Base-by-base conservation (phyloP, 495 filamentous ascomycete species). In the Penicillium atrosanguineum region DNA sequence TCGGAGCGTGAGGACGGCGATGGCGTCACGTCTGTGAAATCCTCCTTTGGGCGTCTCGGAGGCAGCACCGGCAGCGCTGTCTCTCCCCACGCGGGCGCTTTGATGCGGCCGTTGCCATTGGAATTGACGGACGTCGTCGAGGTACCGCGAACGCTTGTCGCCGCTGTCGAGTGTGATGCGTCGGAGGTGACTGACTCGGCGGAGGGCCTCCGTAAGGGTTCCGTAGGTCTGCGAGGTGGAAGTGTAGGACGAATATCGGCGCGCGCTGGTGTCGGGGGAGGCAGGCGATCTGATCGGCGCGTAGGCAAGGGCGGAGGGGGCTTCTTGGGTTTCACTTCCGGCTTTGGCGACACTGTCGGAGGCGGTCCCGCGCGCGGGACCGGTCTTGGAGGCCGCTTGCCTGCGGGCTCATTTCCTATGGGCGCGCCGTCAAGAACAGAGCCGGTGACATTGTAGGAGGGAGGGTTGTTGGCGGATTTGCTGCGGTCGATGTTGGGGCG, bases 271-370 rank as follows among this genome's bases (percentile, higher is more conserved):
- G 36, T 21, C 21, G 77, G 78, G 41, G 77, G 76, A 40, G 56
- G 56, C 15, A 39, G 46, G 64, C 75, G 53, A 51, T 63, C 63
- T 69, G 60, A 56, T 53, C 28, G 75, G 52, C 81, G 73, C 23
- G 75, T 71, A 21, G 81, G 81, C 46, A 83, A 67, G 15, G 72
- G 81, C 25, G 83, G 83, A 46, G 83, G 72, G 19, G 65, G 44
- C 38, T 65, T 67, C 46, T 68, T 71, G 20, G 69, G 58, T 44
- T 64, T 76, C 68, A 68, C 62, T 43, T 69, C 67, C 44, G 62
- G 57, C 52, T 50, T 50, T 26, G 65, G 48, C 14, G 62, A 61
- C 34, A 55, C 52, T 14, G 52, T 48, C 19, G 64, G 46, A 46
- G 62, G 56, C 34, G 67, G 56, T 12, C n/a, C n/a, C n/a, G n/a